A percentile compares a stretch with the other conserved stretches of the same genome.
Evolutionary conservation across 305 asterid genomes (phyloP).

Genomic region (Solanum hybrid): DNA sequence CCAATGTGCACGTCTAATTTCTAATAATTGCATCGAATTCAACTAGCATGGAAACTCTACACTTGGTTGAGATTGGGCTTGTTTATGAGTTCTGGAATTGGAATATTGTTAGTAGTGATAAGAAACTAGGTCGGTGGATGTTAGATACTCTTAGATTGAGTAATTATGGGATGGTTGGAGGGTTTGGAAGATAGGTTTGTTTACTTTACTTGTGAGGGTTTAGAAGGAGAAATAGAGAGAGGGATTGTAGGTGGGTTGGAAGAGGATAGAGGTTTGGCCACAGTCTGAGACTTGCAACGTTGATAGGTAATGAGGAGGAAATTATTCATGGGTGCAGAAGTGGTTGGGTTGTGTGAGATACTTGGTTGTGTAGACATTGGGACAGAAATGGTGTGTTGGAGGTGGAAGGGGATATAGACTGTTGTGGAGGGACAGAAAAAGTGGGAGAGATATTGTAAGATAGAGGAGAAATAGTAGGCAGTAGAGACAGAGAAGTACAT

Average conservation of each 20-base stretch:
- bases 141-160: background rate
- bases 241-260: background rate
- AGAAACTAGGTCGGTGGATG: background rate
- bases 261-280: background rate
- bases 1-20: background rate
- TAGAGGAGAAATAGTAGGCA: background rate
- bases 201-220: background rate
- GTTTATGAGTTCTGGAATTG: background rate
- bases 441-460: background rate
- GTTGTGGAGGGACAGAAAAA: background rate
- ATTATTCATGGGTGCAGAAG: background rate
- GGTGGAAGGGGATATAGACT: background rate
- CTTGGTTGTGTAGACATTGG: background rate
- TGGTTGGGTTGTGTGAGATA: background rate
- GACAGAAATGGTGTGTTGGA: background rate
- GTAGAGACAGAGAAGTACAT: background rate
- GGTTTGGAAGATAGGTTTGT: background rate
- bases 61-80: background rate
- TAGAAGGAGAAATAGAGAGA: background rate
- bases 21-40: background rate
- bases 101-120: too few species aligned
- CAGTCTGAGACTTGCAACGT: background rate
- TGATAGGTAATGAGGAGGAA: background rate
- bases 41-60: background rate
- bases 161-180: background rate